Percentiles rank a stretch among this genome's conserved stretches.
phyloP scores from a whole-genome alignment of 257 asterid genomes.

The Penstemon newberryi region DNA sequence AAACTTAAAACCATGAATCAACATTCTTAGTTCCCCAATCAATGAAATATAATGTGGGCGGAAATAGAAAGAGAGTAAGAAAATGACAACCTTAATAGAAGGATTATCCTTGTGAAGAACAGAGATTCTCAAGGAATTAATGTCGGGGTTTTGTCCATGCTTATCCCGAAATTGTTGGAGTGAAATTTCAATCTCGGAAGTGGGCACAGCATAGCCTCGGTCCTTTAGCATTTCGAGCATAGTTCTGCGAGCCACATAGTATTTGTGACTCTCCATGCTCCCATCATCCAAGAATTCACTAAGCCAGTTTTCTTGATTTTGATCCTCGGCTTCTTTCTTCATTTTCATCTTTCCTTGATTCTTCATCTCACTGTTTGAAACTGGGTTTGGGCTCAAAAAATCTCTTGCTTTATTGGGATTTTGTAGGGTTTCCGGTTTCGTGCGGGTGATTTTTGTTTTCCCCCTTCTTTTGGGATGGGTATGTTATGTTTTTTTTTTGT shows the following conservation, averaged over 20 bases:
- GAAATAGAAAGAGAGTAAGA: neutral
- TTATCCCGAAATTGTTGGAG: slow-evolving; percentile 61
- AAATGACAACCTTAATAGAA: slow-evolving; percentile 52
- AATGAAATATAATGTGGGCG: no score
- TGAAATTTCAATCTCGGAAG: slow-evolving; percentile 57
- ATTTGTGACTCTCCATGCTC: slow-evolving; percentile 64
- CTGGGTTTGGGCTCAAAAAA: no score
- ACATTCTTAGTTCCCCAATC: no score
- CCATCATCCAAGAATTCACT: slow-evolving; percentile 56
- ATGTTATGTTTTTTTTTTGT: no score
- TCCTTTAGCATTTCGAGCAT: slow-evolving; percentile 88
- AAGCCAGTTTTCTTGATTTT: slow-evolving; percentile 46
- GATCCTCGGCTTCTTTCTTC: slow-evolving; percentile 33
- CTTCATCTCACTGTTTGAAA: no score
- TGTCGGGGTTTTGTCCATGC: slow-evolving; percentile 51
- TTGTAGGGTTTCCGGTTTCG: no score
- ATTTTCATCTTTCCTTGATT: neutral
- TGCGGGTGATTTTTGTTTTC: no score
- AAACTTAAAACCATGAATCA: no score
- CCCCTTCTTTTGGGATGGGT: no score
- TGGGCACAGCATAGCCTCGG: slow-evolving; percentile 82
- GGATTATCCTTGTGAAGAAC: slow-evolving; percentile 72
- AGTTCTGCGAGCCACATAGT: slow-evolving; percentile 77
- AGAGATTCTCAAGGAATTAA: slow-evolving; percentile 52
- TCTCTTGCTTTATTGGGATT: no score